Base-by-base conservation (phyloP, 169 alveolate species). In the Hepatocystis sp. region DNA sequence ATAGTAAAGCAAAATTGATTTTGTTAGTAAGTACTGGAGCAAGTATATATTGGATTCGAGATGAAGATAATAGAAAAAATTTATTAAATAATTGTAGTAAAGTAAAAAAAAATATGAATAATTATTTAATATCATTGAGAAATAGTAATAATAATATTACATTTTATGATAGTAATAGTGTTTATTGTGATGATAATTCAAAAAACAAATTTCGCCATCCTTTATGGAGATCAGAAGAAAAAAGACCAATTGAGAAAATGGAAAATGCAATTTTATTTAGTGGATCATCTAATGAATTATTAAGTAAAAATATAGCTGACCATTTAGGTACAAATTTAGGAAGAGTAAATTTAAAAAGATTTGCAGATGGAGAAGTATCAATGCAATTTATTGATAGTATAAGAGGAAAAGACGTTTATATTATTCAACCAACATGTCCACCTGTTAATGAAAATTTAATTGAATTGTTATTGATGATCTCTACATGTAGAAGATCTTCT, bases 361-460 rank as follows among this genome's bases (percentile, higher is more conserved):
- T 96, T 84, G 97, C 98, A n/a, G 99, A 97, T 88, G 99, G 99
- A n/a, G 99, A 97, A 86, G 91, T 93, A 3, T 68, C 93, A 27
- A 91, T 98, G 19, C 97, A 94, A 64, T 91, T 98, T 32, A 78
- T 91, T 32, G 99, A 97, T 19, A 91, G 95, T 42, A 93, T 97
- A 53, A 66, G 97, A 49, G 99, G 99, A 27, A 94, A 95, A 61
- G 98, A 98, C 67, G 96, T 96, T n/a, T 95, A 93, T 86, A 91
- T 98, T 56, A 92, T 98, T 25, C 97, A 98, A 81, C 97, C 99
- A 1, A 98, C 99, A 2, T 96, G 97, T 58, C 96, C 99, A 10
- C 99, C 99, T 11, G 99, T 96, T 1, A 97, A 97, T 90, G 99
- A 97, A 39, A 94, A 96, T 84, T 85, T 98, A 5, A 90, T 98